Percentiles rank a stretch among this genome's conserved stretches.
Evolutionary conservation across 73 alveolate genomes (phyloP).

Genomic region (Tetrahymena thermophila): DNA sequence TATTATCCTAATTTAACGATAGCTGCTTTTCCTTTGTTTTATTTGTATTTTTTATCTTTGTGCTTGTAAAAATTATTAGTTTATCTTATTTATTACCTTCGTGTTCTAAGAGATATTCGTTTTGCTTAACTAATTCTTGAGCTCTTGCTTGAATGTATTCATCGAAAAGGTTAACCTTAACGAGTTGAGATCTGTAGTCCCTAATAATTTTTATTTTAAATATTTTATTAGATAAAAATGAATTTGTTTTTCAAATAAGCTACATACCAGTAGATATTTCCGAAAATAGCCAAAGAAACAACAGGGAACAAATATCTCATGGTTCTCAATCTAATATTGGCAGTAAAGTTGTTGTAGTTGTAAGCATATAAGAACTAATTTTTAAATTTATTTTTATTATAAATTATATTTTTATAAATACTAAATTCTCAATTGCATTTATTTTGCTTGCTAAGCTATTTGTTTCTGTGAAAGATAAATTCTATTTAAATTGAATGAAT

Average conservation of each 20-base stretch:
- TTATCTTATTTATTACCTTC: constrained; percentile 15
- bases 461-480: no score
- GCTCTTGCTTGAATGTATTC: constrained; percentile 81
- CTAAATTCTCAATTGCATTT: background rate
- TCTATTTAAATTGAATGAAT: background rate
- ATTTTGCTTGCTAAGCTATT: no score
- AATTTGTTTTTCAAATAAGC: background rate
- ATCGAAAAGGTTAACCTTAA: constrained; percentile 71
- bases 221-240: background rate
- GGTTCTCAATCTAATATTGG: constrained; percentile 37
- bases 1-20: background rate
- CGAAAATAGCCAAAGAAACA: constrained; percentile 13
- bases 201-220: background rate
- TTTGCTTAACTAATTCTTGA: constrained; percentile 70
- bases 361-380: constrained; percentile 43
- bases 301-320: constrained; percentile 41
- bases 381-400: background rate
- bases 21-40: background rate
- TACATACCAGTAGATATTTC: constrained; percentile 9
- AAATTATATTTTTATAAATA: background rate
- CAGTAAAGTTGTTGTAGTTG: constrained; percentile 30
- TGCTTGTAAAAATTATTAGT: background rate
- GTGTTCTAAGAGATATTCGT: constrained; percentile 57
- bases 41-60: background rate
- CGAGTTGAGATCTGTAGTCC: constrained; percentile 53